Base-by-base conservation (phyloP, 805 yeast genomes). In the Nakazawaea holstii region DNA sequence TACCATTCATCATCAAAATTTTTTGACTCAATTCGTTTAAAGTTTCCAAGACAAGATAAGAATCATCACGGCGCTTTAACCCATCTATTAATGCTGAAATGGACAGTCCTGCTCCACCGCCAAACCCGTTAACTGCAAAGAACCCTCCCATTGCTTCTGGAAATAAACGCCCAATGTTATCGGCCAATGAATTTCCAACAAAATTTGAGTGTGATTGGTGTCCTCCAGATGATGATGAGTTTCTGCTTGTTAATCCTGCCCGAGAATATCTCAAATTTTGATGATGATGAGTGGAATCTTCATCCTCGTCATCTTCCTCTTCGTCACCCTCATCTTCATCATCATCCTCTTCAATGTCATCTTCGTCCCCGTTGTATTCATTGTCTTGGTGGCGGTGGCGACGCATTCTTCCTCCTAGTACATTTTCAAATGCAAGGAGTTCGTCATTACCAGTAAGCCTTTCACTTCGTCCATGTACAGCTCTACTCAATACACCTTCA, bases 1-100 rank as follows among this genome's bases (percentile, higher is more conserved):
- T 57, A 5, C 75, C 78, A 49, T 82, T 81, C 79, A 82, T 78
- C 90, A 86, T 82, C 45, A 87, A 66, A 8, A 87, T 57, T 42
- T 77, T 65, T 52, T 80, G 87, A 26, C 84, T 76, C 17, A 87
- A 61, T 57, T 84, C 87, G 52, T 76, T 81, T 44, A 86, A 63
- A 2, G 82, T 76, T 56, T 84, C 91, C 56, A 82, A 60, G 1
- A 85, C 72, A 15, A 82, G 52, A 55, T 70, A 84, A 0, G 88
- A 73, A 56, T 84, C 87, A 1, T 75, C 80, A 11, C 74, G 65
- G 39, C 67, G 69, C 32, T 60, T 60, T 33, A 77, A 57, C 35
- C 68, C 70, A 11, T 62, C 57, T 2, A 74, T 59, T 29, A 76
- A 56, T 5, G 46, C 55, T 2, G 58, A 46, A 6, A 64, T 56